Percentiles rank a stretch among this genome's conserved stretches.
Evolutionary conservation across 441 rosid species (phyloP).

Genomic region (Kokia cookei): DNA sequence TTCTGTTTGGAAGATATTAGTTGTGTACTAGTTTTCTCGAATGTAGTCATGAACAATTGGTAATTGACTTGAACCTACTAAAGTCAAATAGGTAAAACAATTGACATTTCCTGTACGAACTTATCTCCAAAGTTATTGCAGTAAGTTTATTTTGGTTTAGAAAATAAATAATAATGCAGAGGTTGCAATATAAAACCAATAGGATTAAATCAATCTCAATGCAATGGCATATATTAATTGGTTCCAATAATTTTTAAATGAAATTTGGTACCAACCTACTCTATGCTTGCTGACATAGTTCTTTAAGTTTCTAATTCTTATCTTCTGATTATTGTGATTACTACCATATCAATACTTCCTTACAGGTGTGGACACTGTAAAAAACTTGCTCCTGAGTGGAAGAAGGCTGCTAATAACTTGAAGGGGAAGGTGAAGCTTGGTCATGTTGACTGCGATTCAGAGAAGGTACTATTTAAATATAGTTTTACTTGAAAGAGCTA

Average conservation of each 20-base stretch:
- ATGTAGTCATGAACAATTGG: not conserved
- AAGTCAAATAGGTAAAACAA: not conserved
- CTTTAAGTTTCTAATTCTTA: not conserved
- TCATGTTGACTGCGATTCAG: constrained; percentile 90
- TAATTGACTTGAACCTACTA: not conserved
- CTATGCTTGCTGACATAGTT: not conserved
- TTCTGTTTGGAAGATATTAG: not conserved
- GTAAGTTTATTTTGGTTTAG: not conserved
- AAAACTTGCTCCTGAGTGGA: constrained; percentile 98
- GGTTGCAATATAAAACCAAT: not conserved
- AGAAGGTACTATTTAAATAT: constrained; percentile 48
- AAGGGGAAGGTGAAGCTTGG: constrained; percentile 98
- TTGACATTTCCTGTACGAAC: not conserved
- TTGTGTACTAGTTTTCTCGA: too few species aligned
- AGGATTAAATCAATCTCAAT: not conserved
- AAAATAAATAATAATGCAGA: not conserved
- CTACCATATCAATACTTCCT: not conserved
- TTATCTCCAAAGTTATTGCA: not conserved
- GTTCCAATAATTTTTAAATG: not conserved
- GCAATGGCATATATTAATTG: not conserved
- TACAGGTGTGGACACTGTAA: constrained; percentile 99
- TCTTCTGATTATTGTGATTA: not conserved
- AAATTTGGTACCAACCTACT: not conserved
- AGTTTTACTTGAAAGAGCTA: not conserved
- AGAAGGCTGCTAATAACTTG: constrained; percentile 88